These are phyloP conservation scores for Mycena filopes DNA, from an alignment of 768 basidiomycete genomes.

Conservation along the genomic window DNA sequence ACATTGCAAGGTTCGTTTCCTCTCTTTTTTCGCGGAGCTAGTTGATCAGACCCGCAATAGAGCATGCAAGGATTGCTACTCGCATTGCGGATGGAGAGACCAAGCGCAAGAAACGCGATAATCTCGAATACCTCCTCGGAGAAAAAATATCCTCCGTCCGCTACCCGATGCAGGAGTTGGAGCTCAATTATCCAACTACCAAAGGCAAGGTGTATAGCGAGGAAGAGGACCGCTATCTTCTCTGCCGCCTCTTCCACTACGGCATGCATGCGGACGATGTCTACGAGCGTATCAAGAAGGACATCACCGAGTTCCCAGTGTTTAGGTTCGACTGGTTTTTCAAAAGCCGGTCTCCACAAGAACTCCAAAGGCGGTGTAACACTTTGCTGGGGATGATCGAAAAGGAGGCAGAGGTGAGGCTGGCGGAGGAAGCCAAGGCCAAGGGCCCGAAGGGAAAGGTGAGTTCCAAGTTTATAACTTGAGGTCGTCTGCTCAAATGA, in stretches of 20 bases:
- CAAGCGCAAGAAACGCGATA: slow-evolving; percentile 87
- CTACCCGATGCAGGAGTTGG: slow-evolving; percentile 97
- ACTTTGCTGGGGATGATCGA: slow-evolving; percentile 91
- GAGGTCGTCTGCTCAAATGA: slow-evolving; percentile 2
- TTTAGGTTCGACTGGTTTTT: slow-evolving; percentile 99
- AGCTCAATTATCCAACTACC: slow-evolving; percentile 93
- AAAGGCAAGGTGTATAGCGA: slow-evolving; percentile 98
- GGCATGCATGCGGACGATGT: slow-evolving; percentile 90
- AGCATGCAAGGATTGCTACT: slow-evolving; percentile 83
- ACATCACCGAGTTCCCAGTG: slow-evolving; percentile 95
- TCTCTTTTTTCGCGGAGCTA: neutral
- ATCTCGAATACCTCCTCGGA: slow-evolving; percentile 79
- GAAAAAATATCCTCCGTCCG: slow-evolving; percentile 85
- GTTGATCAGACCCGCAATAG: slow-evolving; percentile 45
- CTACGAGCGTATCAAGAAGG: slow-evolving; percentile 95
- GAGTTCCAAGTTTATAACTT: slow-evolving; percentile 28
- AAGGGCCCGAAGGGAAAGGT: slow-evolving; percentile 77
- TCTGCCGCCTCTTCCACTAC: slow-evolving; percentile 90
- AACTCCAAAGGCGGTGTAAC: slow-evolving; percentile 87
- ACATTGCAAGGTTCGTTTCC: slow-evolving; percentile 74
- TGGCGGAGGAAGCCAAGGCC: slow-evolving; percentile 73
- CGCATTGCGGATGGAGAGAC: slow-evolving; percentile 91
- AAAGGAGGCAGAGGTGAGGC: slow-evolving; percentile 84
- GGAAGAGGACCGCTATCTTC: slow-evolving; percentile 95
- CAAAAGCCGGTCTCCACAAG: slow-evolving; percentile 91